Evolutionary conservation across 306 rosid genomes (phyloP).

Genomic region (Acacia acuminata): DNA sequence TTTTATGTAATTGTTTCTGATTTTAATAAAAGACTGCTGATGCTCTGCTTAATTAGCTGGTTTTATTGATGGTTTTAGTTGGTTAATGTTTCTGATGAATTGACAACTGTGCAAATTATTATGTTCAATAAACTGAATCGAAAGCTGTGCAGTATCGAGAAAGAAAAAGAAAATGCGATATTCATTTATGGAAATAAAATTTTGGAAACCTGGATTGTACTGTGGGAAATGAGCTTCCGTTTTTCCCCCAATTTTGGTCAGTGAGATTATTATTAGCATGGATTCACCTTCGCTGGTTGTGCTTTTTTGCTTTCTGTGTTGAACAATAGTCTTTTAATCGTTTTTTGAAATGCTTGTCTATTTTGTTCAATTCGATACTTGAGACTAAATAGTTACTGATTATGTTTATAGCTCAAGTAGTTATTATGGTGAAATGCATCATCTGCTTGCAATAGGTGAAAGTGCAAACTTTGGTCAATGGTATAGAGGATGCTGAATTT

Average conservation of each 20-base stretch:
- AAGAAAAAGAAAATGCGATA: neutral
- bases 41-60: neutral
- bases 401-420: slow-evolving; percentile 20
- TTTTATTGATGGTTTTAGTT: neutral
- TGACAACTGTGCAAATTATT: neutral
- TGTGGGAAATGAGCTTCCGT: neutral
- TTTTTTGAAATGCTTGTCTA: neutral
- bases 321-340: neutral
- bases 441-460: slow-evolving; percentile 57
- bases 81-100: neutral
- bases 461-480: slow-evolving; percentile 97
- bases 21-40: slow-evolving; percentile 1
- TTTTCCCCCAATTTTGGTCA: neutral
- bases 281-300: neutral
- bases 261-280: neutral
- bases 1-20: slow-evolving; percentile 15
- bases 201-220: neutral
- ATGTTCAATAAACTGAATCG: neutral
- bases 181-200: neutral
- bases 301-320: neutral
- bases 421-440: slow-evolving; percentile 7
- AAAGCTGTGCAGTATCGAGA: neutral
- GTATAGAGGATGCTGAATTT: slow-evolving; percentile 74
- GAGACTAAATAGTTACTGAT: neutral
- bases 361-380: slow-evolving; percentile 20